These are phyloP conservation scores for Komagataella populi DNA, from an alignment of 805 yeast species.

Conservation along the genomic window DNA sequence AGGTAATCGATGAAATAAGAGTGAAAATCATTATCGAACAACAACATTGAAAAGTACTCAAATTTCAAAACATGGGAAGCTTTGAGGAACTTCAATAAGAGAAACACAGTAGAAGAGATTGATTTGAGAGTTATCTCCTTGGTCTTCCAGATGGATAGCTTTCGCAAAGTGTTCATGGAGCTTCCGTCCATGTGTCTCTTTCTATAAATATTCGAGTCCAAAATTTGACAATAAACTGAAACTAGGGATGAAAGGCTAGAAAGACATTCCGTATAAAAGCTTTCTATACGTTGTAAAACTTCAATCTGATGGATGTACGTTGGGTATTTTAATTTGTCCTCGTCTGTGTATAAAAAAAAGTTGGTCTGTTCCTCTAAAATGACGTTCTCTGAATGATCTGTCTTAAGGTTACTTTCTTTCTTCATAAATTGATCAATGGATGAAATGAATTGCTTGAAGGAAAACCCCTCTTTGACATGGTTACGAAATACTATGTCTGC, in stretches of 20 bases:
- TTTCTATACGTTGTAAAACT: conserved; percentile 42
- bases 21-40: conserved; percentile 61
- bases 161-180: conserved; percentile 8
- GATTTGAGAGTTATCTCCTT: conserved; percentile 53
- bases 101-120: conserved; percentile 34
- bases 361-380: background rate
- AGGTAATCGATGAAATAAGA: conserved; percentile 19
- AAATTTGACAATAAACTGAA: conserved; percentile 46
- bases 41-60: conserved; percentile 55
- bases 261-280: conserved; percentile 38
- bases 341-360: conserved; percentile 10
- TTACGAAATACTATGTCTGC: conserved; percentile 57
- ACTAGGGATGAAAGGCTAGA: conserved; percentile 50
- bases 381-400: conserved; percentile 7
- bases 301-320: conserved; percentile 20
- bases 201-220: conserved; percentile 34
- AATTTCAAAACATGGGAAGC: conserved; percentile 64
- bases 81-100: conserved; percentile 68
- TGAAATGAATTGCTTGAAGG: conserved; percentile 56
- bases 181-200: background rate
- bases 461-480: conserved; percentile 51
- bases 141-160: conserved; percentile 41
- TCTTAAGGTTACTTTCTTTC: conserved; percentile 48
- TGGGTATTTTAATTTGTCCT: conserved; percentile 21
- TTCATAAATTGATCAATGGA: conserved; percentile 60